A percentile compares a stretch with the other conserved stretches of the same genome.
phyloP scores from a whole-genome alignment of 2,329 filamentous ascomycete genomes.

The Colletotrichum lentis region DNA sequence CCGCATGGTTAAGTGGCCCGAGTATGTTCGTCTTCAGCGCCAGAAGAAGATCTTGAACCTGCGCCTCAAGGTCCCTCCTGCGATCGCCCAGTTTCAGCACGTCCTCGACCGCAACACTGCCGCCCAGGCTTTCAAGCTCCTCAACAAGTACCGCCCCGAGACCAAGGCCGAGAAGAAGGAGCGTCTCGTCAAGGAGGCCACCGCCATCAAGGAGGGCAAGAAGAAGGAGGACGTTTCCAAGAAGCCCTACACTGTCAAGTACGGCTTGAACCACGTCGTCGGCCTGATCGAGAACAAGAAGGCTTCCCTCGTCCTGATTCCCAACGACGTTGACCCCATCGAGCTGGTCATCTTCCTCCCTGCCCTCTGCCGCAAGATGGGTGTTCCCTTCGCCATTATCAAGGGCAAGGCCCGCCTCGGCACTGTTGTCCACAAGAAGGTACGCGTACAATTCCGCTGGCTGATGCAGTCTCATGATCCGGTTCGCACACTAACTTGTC shows the following conservation, averaged over 20 bases:
- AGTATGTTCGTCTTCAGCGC: conserved; percentile 98
- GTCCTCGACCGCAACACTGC: conserved; percentile 97
- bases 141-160: conserved; percentile 99
- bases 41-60: conserved; percentile 95
- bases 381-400: conserved; percentile 97
- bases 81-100: conserved; percentile 97
- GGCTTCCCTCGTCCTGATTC: conserved; percentile 95
- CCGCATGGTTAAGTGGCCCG: conserved; percentile 99
- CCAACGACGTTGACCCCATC: conserved; percentile 99
- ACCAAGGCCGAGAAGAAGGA: conserved; percentile 99
- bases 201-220: conserved; percentile 97
- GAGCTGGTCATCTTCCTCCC: conserved; percentile 99
- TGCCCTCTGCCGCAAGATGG: conserved; percentile 99
- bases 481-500: conserved; percentile 44
- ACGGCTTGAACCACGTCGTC: conserved; percentile 99
- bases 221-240: conserved; percentile 99
- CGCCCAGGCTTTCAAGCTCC: conserved; percentile 96
- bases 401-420: conserved; percentile 99
- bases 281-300: conserved; percentile 99
- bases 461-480: no score
- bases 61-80: conserved; percentile 97
- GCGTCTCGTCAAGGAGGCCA: conserved; percentile 97
- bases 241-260: conserved; percentile 99
- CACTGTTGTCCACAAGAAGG: conserved; percentile 99
- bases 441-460: conserved; percentile 50